Base-by-base conservation (phyloP, 148 eudicot genomes). In the Fagopyrum homotropicum region DNA sequence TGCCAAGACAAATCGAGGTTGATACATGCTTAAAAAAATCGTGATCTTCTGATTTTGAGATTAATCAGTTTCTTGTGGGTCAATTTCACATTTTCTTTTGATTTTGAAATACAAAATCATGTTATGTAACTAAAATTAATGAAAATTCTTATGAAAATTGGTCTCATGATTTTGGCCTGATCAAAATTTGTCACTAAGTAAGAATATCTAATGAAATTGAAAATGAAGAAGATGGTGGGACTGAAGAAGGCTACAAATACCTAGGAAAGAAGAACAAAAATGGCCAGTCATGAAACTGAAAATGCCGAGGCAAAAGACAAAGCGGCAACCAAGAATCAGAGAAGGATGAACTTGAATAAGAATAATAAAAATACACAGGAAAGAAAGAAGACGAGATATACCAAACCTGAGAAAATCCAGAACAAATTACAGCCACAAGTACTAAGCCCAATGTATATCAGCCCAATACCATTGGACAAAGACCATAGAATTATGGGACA, bases 1-100 rank as follows among this genome's bases (percentile, higher is more conserved):
- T 63, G 68, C 88, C 60, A 90, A 92, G 75, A 83, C 72, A 75
- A 88, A 77, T 76, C 79, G 82, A 85, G 98, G 98, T 94, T 81
- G 68, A 19, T 19, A 47, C 66, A 76, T 47, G 15, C 52, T 71
- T 46, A 12, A 57, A 12, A 6, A 69, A 6, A n/a, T 69, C 44
- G 72, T 44, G 22, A n/a, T 30, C 54, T 71, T 70, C 8, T 45
- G 29, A 17, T 71, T 17, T 71, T 45, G 73, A 46, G 30, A 7
- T 71, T 5, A n/a, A 48, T 45, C 17, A 64, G 35, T 12, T 64
- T 40, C 15, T 64, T 64, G 46, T 64, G 9, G 70, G 8, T 14
- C 70, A 64, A 40, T 64, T 22, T 59, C 35, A 7, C 35, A 59
- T 59, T 66, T 40, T 66, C 70, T 35, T 17, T 66, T 60, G 2